Conservation (phyloP, 1,139 yeast species). For the Fermentozyma sake region DNA sequence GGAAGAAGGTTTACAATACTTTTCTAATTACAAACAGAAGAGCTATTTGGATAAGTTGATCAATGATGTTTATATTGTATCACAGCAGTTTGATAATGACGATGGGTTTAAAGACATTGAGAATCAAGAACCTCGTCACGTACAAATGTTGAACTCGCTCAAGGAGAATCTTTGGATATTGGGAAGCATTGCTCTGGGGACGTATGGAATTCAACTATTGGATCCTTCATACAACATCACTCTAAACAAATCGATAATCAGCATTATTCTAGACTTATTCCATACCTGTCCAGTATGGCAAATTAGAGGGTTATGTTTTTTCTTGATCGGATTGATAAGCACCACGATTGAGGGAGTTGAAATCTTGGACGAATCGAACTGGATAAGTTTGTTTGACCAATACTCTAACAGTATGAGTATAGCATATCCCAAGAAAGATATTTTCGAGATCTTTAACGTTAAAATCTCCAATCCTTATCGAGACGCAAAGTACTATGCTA, state of each 20-base stretch:
- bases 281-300: slow-evolving; percentile 53
- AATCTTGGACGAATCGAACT: slow-evolving; percentile 74
- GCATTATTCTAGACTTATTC: slow-evolving; percentile 42
- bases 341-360: slow-evolving; percentile 77
- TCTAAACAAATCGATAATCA: slow-evolving; percentile 41
- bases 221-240: slow-evolving; percentile 56
- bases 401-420: slow-evolving; percentile 53
- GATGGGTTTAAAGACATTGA: slow-evolving; percentile 10
- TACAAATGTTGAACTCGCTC: slow-evolving; percentile 27
- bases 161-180: slow-evolving; percentile 85
- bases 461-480: slow-evolving; percentile 28
- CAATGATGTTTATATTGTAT: slow-evolving; percentile 16
- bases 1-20: slow-evolving; percentile 62
- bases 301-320: slow-evolving; percentile 72
- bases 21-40: slow-evolving; percentile 22
- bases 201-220: slow-evolving; percentile 61
- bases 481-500: slow-evolving; percentile 25
- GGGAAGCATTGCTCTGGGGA: slow-evolving; percentile 74
- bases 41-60: slow-evolving; percentile 25
- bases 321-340: slow-evolving; percentile 70
- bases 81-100: slow-evolving; percentile 11
- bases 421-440: slow-evolving; percentile 42
- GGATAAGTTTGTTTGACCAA: slow-evolving; percentile 60
- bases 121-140: slow-evolving; percentile 6
- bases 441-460: slow-evolving; percentile 19